phyloP scores from a whole-genome alignment of 1,284 basidiomycete species.

The Fomitopsis schrenkii region DNA sequence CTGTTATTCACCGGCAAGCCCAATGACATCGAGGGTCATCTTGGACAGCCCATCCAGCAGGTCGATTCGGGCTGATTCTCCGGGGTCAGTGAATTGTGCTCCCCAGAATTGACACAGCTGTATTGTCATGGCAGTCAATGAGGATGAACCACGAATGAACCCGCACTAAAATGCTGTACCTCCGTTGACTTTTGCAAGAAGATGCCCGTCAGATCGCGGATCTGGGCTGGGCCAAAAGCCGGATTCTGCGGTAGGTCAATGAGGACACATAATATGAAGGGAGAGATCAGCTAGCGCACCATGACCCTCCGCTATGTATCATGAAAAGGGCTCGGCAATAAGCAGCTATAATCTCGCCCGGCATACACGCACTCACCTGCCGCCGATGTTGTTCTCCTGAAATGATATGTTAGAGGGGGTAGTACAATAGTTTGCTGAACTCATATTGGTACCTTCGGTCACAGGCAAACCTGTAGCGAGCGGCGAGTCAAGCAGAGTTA shows the following conservation, averaged over 20 bases:
- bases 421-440: not conserved
- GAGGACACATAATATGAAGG: not conserved
- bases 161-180: constrained; percentile 23
- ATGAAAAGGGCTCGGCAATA: not conserved
- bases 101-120: constrained; percentile 28
- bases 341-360: not conserved
- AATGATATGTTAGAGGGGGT: not conserved
- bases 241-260: constrained; percentile 39
- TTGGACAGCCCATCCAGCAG: constrained; percentile 37
- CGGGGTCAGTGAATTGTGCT: constrained; percentile 4
- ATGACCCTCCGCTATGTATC: constrained; percentile 26
- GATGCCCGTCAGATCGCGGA: constrained; percentile 50
- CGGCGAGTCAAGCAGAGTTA: not conserved
- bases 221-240: constrained; percentile 53
- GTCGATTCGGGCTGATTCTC: constrained; percentile 29
- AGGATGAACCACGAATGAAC: too few species aligned
- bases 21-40: constrained; percentile 49
- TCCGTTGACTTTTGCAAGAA: constrained; percentile 50
- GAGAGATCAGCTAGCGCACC: constrained; percentile 19
- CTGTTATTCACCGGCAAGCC: constrained; percentile 34
- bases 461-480: constrained; percentile 2
- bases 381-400: constrained; percentile 2
- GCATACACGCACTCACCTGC: constrained; percentile 1
- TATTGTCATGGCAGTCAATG: not conserved
- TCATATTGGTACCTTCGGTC: constrained; percentile 5